Percentiles rank a stretch among this genome's conserved stretches.
These are phyloP conservation scores for Vigna reflexopilosa DNA, from an alignment of 306 rosid genomes.

Conservation along the genomic window DNA sequence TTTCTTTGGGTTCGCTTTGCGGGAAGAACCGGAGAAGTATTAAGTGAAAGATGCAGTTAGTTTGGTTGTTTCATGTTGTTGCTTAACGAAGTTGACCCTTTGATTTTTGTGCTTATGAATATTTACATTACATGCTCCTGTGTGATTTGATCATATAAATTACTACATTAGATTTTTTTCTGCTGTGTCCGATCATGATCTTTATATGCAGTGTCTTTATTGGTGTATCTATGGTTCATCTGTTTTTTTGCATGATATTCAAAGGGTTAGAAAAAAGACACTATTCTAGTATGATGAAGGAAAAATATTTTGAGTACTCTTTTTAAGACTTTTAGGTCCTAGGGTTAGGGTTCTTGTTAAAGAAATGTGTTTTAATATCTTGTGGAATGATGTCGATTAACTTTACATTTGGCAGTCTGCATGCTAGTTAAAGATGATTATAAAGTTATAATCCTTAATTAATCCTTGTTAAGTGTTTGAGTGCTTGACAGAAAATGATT, in stretches of 20 bases:
- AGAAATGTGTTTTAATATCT: constrained; percentile 3
- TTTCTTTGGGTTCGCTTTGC: constrained; percentile 15
- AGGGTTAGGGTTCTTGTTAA: constrained; percentile 79
- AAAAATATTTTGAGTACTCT: not conserved
- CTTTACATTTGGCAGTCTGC: not conserved
- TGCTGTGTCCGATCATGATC: not conserved
- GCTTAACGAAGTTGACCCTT: not conserved
- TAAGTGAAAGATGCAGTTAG: constrained; percentile 27
- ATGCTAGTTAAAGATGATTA: not conserved
- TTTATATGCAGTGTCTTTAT: not conserved
- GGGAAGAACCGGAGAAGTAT: not conserved
- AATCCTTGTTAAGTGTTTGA: not conserved
- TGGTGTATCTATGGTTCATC: not conserved
- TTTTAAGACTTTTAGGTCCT: constrained; percentile 2
- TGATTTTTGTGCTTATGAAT: not conserved
- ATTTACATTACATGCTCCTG: not conserved
- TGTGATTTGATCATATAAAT: not conserved
- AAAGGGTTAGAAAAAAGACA: not conserved
- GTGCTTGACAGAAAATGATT: not conserved
- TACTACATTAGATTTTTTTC: not conserved
- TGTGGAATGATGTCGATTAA: not conserved
- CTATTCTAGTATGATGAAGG: not conserved
- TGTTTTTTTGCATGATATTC: not conserved
- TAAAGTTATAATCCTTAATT: not conserved
- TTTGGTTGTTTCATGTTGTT: constrained; percentile 9